These are phyloP conservation scores for Spathaspora sp. DNA, from an alignment of 1,139 yeast genomes.

Conservation along the genomic window DNA sequence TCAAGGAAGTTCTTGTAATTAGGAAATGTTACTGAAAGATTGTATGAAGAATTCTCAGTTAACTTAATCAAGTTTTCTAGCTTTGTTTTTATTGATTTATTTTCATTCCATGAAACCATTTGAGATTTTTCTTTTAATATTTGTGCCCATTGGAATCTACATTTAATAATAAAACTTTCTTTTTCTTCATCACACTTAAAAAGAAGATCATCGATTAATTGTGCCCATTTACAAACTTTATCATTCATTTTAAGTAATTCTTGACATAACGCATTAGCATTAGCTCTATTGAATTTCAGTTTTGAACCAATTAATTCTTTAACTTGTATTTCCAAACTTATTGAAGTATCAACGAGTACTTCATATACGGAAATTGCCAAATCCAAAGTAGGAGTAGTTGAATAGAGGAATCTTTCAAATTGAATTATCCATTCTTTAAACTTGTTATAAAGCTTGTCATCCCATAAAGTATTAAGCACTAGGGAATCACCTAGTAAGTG, in stretches of 20 bases:
- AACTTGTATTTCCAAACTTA: slow-evolving; percentile 31
- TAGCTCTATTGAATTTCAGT: slow-evolving; percentile 11
- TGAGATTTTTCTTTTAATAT: slow-evolving; percentile 32
- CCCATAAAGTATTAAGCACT: slow-evolving; percentile 29
- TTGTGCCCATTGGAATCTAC: slow-evolving; percentile 36
- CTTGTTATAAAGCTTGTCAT: slow-evolving; percentile 18
- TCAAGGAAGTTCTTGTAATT: slow-evolving; percentile 64
- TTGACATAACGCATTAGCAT: slow-evolving; percentile 27
- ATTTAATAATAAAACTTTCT: slow-evolving; percentile 1
- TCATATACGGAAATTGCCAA: slow-evolving; percentile 47
- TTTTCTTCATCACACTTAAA: not conserved
- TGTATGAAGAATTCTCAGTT: slow-evolving; percentile 6
- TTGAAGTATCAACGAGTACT: slow-evolving; percentile 50
- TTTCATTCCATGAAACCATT: slow-evolving; percentile 31
- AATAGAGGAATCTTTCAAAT: slow-evolving; percentile 22
- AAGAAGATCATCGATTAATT: slow-evolving; percentile 18
- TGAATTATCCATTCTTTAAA: slow-evolving; percentile 38
- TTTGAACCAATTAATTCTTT: slow-evolving; percentile 24
- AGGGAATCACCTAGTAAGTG: slow-evolving; percentile 29
- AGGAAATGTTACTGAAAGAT: slow-evolving; percentile 23
- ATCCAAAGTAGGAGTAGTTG: not conserved
- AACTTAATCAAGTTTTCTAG: slow-evolving; percentile 22
- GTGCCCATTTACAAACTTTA: slow-evolving; percentile 41
- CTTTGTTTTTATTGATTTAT: slow-evolving; percentile 24
- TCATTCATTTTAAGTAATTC: slow-evolving; percentile 39